Evolutionary conservation across 352 stramenopile genomes (phyloP).

Genomic region (Pilasporangium apinafurcum): DNA sequence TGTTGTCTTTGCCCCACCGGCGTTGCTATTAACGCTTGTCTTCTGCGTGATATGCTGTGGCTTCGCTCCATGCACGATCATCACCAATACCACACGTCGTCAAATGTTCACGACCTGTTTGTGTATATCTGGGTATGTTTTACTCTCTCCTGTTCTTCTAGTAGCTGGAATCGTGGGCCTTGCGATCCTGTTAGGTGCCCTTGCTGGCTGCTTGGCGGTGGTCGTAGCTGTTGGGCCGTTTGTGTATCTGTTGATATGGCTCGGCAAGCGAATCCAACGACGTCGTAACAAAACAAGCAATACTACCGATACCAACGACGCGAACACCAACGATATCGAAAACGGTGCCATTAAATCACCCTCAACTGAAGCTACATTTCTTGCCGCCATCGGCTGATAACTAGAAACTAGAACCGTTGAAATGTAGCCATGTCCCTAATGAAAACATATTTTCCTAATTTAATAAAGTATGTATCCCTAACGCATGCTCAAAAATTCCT

Average conservation of each 20-base stretch:
- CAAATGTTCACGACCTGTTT: constrained; percentile 63
- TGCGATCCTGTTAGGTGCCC: constrained; percentile 16
- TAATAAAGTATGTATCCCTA: no score
- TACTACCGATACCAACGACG: neutral
- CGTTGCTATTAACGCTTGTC: constrained; percentile 45
- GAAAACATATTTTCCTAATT: neutral
- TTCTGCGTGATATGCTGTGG: constrained; percentile 58
- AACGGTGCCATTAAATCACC: no score
- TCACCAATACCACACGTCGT: constrained; percentile 31
- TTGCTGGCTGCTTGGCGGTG: constrained; percentile 16
- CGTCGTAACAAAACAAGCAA: neutral
- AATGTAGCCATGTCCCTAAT: constrained; percentile 3
- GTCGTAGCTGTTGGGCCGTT: constrained; percentile 12
- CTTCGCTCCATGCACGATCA: constrained; percentile 51
- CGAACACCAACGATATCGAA: neutral
- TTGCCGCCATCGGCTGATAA: no score
- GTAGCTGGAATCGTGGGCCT: constrained; percentile 18
- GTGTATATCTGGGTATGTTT: constrained; percentile 44
- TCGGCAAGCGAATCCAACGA: neutral
- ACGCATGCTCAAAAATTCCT: no score
- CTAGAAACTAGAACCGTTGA: no score
- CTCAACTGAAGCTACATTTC: no score
- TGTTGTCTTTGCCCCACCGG: constrained; percentile 55
- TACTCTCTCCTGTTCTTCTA: constrained; percentile 40
- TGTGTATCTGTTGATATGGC: constrained; percentile 11